A percentile compares a stretch with the other conserved stretches of the same genome.
These are phyloP conservation scores for Chrysoporthe cubensis DNA, from an alignment of 2,329 filamentous ascomycete genomes.

Conservation along the genomic window DNA sequence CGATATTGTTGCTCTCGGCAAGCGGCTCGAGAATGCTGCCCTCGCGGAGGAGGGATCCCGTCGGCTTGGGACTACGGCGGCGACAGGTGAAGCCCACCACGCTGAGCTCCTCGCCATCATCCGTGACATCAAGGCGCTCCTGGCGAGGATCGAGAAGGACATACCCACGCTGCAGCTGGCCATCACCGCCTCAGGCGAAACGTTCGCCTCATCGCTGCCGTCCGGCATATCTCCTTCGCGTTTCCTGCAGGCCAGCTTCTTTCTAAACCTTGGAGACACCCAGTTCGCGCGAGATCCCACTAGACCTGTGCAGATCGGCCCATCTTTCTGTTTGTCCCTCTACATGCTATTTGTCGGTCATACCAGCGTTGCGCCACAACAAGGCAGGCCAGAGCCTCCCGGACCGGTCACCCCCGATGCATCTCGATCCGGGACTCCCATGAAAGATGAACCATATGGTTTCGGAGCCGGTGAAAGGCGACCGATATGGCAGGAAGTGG, in stretches of 20 bases:
- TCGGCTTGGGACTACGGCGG: constrained; percentile 47
- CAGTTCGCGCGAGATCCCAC: constrained; percentile 72
- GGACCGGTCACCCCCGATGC: constrained; percentile 27
- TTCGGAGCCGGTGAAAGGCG: constrained; percentile 60
- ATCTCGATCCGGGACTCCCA: constrained; percentile 23
- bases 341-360: constrained; percentile 96
- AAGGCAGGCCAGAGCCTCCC: not conserved
- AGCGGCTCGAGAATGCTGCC: constrained; percentile 72
- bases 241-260: constrained; percentile 88
- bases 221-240: constrained; percentile 87
- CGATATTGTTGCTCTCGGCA: constrained; percentile 81
- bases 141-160: constrained; percentile 83
- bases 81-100: constrained; percentile 60
- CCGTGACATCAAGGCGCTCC: constrained; percentile 72
- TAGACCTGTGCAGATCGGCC: constrained; percentile 78
- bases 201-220: constrained; percentile 77
- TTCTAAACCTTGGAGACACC: constrained; percentile 84
- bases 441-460: constrained; percentile 52
- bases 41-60: constrained; percentile 60
- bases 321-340: constrained; percentile 81
- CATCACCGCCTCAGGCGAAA: constrained; percentile 91
- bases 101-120: constrained; percentile 72
- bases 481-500: constrained; percentile 91
- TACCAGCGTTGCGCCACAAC: constrained; percentile 36
- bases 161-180: constrained; percentile 91